Evolutionary conservation across 108 stramenopile genomes (phyloP).

Genomic region (Chaetoceros muelleri): DNA sequence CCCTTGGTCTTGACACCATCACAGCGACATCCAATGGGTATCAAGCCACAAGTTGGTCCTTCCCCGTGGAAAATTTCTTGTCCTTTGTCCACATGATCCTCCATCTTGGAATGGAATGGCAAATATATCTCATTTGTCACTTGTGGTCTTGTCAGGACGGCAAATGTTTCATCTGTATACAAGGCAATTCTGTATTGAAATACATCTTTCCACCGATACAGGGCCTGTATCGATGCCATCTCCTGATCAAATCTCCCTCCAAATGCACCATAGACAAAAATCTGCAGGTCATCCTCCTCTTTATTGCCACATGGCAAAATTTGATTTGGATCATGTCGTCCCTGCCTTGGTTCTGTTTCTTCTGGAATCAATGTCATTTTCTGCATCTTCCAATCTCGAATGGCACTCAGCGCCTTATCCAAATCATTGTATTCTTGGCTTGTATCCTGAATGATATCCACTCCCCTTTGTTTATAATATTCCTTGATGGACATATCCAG

Average conservation of each 20-base stretch:
- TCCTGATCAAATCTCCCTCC: constrained; percentile 85
- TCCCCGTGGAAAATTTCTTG: constrained; percentile 26
- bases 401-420: constrained; percentile 40
- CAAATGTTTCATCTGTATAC: constrained; percentile 65
- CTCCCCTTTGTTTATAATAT: constrained; percentile 50
- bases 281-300: not conserved
- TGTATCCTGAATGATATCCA: constrained; percentile 35
- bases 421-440: constrained; percentile 87
- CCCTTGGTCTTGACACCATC: constrained; percentile 50
- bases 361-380: not conserved
- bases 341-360: constrained; percentile 5
- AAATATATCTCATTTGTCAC: constrained; percentile 31
- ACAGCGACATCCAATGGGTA: constrained; percentile 52
- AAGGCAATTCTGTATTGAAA: constrained; percentile 35
- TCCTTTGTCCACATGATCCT: not conserved
- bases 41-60: constrained; percentile 77
- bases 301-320: not conserved
- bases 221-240: constrained; percentile 67
- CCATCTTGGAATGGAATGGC: constrained; percentile 15
- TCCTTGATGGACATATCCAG: constrained; percentile 46
- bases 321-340: not conserved
- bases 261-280: constrained; percentile 69
- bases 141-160: constrained; percentile 41
- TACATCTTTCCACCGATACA: constrained; percentile 45
- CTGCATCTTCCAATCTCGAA: not conserved